Conservation (phyloP, 345 rosid species). For the Euclidium syriacum region DNA sequence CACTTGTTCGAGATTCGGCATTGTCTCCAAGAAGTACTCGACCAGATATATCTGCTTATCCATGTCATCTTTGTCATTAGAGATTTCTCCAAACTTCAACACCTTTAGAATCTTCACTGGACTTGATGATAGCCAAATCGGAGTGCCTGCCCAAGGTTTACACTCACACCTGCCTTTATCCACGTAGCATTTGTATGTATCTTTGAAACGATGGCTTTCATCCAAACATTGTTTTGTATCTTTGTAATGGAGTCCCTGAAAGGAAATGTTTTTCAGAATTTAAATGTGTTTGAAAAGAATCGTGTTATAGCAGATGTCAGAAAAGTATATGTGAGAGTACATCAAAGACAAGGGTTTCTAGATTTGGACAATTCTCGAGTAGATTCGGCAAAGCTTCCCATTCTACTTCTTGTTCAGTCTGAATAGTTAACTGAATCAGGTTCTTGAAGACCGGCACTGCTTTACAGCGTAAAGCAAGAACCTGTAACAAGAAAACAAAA, state of each 20-base stretch:
- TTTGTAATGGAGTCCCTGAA: conserved; percentile 16
- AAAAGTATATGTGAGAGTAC: not conserved
- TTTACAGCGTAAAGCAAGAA: conserved; percentile 17
- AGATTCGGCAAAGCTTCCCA: conserved; percentile 14
- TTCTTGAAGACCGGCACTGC: conserved; percentile 16
- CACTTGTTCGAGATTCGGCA: conserved; percentile 21
- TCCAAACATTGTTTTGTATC: conserved; percentile 2
- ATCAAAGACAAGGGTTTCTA: conserved; percentile 16
- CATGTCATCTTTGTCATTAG: not conserved
- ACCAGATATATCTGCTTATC: not conserved
- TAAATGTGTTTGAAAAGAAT: not conserved
- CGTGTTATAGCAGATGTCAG: not conserved
- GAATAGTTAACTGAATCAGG: conserved; percentile 12
- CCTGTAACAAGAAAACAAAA: not conserved
- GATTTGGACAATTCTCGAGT: conserved; percentile 18
- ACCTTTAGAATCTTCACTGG: conserved; percentile 18
- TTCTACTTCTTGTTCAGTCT: not conserved
- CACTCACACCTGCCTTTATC: not conserved
- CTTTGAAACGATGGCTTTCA: not conserved
- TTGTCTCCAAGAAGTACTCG: conserved; percentile 3
- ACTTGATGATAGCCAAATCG: conserved; percentile 5
- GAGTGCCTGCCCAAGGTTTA: conserved; percentile 9
- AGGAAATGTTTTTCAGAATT: not conserved
- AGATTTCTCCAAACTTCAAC: conserved; percentile 8
- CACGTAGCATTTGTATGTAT: not conserved